Conservation (phyloP, 352 stramenopile species). For the Phytophthora brassicae region DNA sequence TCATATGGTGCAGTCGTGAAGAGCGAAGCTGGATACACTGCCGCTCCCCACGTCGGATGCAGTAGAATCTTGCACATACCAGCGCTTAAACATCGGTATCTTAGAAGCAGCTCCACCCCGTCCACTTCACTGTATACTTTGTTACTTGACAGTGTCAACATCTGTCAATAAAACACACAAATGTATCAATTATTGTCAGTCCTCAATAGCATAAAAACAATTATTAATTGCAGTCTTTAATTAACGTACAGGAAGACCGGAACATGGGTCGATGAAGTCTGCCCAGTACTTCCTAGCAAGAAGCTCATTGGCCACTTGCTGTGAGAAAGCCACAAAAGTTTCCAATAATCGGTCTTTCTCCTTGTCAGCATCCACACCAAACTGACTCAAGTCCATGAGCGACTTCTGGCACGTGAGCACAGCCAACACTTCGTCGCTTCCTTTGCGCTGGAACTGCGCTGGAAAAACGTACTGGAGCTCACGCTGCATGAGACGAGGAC, state of each 20-base stretch:
- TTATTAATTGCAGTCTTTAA: no score
- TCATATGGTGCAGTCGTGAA: slow-evolving; percentile 93
- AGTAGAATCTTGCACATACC: slow-evolving; percentile 97
- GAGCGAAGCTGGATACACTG: slow-evolving; percentile 96
- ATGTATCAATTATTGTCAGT: not conserved
- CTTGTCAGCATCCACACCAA: slow-evolving; percentile 90
- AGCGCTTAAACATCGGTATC: slow-evolving; percentile 83
- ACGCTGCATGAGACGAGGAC: slow-evolving; percentile 68
- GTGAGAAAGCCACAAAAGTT: slow-evolving; percentile 93
- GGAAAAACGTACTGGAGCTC: slow-evolving; percentile 86
- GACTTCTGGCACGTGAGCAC: slow-evolving; percentile 95
- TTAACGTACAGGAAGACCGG: slow-evolving; percentile 85
- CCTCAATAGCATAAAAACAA: not conserved
- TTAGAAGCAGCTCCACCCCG: slow-evolving; percentile 89
- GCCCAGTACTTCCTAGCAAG: slow-evolving; percentile 88
- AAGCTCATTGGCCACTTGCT: slow-evolving; percentile 82
- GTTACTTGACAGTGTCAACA: slow-evolving; percentile 91
- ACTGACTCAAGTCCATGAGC: slow-evolving; percentile 93
- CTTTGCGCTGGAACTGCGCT: slow-evolving; percentile 40
- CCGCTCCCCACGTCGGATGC: slow-evolving; percentile 93
- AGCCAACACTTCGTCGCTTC: slow-evolving; percentile 62
- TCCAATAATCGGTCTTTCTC: slow-evolving; percentile 97
- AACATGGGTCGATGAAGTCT: slow-evolving; percentile 98
- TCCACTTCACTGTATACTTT: slow-evolving; percentile 97
- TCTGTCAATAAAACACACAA: slow-evolving; percentile 38